Conservation (phyloP, 179 eudicot genomes). For the Beta corolliflora region DNA sequence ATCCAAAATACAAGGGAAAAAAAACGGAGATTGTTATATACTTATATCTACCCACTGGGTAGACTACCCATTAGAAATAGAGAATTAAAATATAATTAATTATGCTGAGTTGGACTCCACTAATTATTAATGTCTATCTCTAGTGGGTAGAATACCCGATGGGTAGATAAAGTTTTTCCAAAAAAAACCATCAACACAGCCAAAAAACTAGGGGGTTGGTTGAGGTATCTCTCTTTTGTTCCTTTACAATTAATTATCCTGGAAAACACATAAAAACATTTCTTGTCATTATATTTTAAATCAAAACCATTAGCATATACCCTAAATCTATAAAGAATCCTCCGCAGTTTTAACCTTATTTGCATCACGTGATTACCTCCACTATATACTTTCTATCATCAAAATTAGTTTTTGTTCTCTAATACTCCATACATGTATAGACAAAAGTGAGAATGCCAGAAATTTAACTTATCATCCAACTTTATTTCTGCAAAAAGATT, state of each 20-base stretch:
- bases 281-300: neutral
- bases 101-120: too few relatives aligned
- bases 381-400: neutral
- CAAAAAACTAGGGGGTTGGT: too few relatives aligned
- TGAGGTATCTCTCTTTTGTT: neutral
- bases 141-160: too few relatives aligned
- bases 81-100: too few relatives aligned
- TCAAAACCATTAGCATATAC: neutral
- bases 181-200: neutral
- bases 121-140: too few relatives aligned
- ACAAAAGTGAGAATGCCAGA: neutral
- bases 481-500: neutral
- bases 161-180: too few relatives aligned
- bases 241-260: neutral
- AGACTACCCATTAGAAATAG: too few relatives aligned
- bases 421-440: neutral
- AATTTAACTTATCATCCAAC: neutral
- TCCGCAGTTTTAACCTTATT: neutral
- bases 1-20: neutral
- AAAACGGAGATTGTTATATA: too few relatives aligned
- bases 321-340: slow-evolving; percentile 13
- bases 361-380: slow-evolving; percentile 14
- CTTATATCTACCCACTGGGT: too few relatives aligned
- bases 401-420: neutral
- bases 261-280: too few relatives aligned